Base-by-base conservation (phyloP, 2,329 filamentous ascomycete species). In the Thielaviopsis euricoi region DNA sequence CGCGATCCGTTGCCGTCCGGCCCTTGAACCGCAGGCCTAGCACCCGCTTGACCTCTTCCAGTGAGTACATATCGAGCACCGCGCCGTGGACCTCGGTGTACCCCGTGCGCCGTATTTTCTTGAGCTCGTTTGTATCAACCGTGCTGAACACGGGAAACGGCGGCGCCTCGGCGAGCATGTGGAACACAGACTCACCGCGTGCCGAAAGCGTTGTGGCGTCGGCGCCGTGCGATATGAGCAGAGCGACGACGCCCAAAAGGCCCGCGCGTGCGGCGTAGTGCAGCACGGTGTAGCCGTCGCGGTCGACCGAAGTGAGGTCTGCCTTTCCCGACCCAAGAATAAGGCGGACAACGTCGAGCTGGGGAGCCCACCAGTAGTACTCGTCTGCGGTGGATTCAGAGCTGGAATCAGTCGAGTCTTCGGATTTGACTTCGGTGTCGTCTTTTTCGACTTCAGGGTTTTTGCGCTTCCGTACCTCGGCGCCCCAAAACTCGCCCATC, bases 141-240 rank as follows among this genome's bases (percentile, higher is more conserved):
- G 37, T 43, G 37, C 37, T 43, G 17, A 43, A 43, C 37, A 43
- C 37, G 37, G 13, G 13, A 43, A 43, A 91, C 69, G 1, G 74
- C 73, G 60, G 79, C 79, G 0, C 80, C 73, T 6, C 25, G 6
- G 55, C 55, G 9, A 56, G 29, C 12, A 56, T 25, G 29, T 56
- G 40, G n/a, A 56, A 51, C 19, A 56, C n/a, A n/a, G 55, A 56
- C 17, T 56, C 46, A 17, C 55, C 15, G 21, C 51, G 50, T 17
- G 21, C 23, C 17, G 55, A 50, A 10, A 56, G 26, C 29, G 37
- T 33, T 12, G 46, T 50, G 26, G 40, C 49, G 22, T 51, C 26
- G 23, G 55, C 55, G 21, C 55, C 55, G 19, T 49, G 46, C n/a
- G 29, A n/a, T 22, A 56, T 22, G 22, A 56, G n/a, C 43, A 56